Percentiles rank a stretch among this genome's conserved stretches.
phyloP scores from a whole-genome alignment of 208 protist genomes.

The Crithidia acanthocephali region DNA sequence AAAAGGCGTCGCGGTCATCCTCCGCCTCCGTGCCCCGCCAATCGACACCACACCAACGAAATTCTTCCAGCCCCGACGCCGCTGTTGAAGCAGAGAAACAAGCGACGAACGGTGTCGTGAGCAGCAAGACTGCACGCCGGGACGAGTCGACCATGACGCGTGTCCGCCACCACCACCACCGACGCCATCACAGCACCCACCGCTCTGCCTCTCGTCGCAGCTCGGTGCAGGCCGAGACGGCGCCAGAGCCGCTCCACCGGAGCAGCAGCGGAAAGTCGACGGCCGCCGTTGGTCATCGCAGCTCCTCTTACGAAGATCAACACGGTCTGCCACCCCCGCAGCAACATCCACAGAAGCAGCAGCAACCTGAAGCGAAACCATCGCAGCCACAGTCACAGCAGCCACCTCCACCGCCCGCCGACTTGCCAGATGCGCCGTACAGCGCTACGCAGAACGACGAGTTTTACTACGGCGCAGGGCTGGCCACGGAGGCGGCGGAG shows the following conservation, averaged over 20 bases:
- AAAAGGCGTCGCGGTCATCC: not conserved
- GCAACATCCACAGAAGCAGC: not conserved
- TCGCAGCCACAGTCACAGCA: not conserved
- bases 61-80: not conserved
- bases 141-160: conserved; percentile 20
- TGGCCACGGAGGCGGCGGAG: conserved; percentile 18
- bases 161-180: not conserved
- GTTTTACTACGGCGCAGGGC: conserved; percentile 19
- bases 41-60: too few species aligned
- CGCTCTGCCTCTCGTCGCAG: not conserved
- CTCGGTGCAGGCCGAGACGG: not conserved
- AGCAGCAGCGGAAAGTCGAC: not conserved
- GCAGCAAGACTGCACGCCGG: not conserved
- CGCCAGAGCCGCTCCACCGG: not conserved
- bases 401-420: too few species aligned
- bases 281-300: not conserved
- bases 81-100: not conserved
- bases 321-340: not conserved
- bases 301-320: not conserved
- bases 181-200: not conserved
- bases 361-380: not conserved
- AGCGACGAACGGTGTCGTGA: not conserved
- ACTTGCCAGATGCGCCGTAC: conserved; percentile 18
- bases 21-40: not conserved
- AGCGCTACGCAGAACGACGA: conserved; percentile 27